Percentiles rank a stretch among this genome's conserved stretches.
Evolutionary conservation across 495 filamentous ascomycete species (phyloP).

Genomic region (Hypoxylon crocopeplum): DNA sequence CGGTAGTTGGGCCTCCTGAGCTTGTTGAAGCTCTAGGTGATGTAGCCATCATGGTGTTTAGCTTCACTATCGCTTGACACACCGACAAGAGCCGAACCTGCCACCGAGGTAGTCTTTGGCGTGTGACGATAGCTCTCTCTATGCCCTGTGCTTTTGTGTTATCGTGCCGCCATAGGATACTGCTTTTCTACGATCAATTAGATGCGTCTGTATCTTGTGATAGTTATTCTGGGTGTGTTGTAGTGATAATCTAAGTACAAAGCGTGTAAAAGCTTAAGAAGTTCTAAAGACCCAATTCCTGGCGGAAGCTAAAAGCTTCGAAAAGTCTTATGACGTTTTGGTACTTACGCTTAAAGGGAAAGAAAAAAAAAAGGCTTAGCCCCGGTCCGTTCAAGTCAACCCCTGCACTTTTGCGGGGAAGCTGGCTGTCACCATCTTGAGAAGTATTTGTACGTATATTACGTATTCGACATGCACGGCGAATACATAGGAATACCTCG

Average conservation of each 20-base stretch:
- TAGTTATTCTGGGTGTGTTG: background rate
- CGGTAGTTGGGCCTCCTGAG: conserved; percentile 18
- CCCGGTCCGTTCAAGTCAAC: background rate
- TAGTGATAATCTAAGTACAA: no score
- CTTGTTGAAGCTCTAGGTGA: conserved; percentile 29
- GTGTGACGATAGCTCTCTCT: conserved; percentile 2
- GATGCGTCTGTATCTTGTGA: background rate
- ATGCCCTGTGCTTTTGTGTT: conserved; percentile 1
- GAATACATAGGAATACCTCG: no score
- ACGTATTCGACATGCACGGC: no score
- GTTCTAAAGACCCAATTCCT: no score
- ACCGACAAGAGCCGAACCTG: conserved; percentile 2
- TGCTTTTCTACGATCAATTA: conserved; percentile 3
- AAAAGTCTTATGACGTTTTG: conserved; percentile 33
- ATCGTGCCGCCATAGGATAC: conserved; percentile 25
- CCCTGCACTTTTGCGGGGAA: conserved; percentile 26
- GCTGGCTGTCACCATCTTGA: background rate
- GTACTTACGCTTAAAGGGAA: conserved; percentile 9
- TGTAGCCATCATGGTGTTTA: conserved; percentile 29
- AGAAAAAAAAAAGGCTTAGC: conserved; percentile 13
- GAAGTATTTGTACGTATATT: no score
- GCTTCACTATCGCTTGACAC: background rate
- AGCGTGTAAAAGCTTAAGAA: no score
- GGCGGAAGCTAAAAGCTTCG: no score
- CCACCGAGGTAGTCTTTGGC: background rate